Evolutionary conservation across 148 eudicot genomes (phyloP).

Genomic region (Camellia lanceoleosa): DNA sequence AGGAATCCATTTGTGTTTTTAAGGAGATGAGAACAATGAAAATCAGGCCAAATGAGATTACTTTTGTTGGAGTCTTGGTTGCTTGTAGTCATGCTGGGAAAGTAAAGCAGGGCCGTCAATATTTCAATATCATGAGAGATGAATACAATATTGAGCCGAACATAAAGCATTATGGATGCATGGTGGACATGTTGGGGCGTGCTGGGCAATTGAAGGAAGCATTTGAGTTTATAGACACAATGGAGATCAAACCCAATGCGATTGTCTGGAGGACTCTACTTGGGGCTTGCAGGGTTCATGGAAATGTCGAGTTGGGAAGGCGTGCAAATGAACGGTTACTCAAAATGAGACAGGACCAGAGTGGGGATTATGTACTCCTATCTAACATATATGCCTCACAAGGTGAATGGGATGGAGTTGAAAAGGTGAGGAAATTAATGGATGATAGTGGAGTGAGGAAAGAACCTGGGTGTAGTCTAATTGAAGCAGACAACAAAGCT

Average conservation of each 20-base stretch:
- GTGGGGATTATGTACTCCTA: conserved; percentile 59
- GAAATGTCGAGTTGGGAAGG: conserved; percentile 51
- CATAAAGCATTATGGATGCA: conserved; percentile 54
- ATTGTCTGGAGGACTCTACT: conserved; percentile 61
- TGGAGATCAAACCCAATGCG: conserved; percentile 56
- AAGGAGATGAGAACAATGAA: conserved; percentile 39
- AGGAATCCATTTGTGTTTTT: conserved; percentile 36
- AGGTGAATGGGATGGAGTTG: conserved; percentile 54
- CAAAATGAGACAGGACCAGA: conserved; percentile 38
- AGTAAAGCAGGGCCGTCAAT: conserved; percentile 45
- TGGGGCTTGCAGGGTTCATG: conserved; percentile 51
- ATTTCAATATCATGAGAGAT: conserved; percentile 40
- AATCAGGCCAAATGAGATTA: conserved; percentile 44
- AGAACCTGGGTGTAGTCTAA: conserved; percentile 46
- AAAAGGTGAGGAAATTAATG: conserved; percentile 47
- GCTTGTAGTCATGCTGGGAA: conserved; percentile 62
- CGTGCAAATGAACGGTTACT: conserved; percentile 48
- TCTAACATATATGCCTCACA: conserved; percentile 61
- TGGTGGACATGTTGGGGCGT: conserved; percentile 61
- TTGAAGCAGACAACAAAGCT: conserved; percentile 27
- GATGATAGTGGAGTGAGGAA: conserved; percentile 52
- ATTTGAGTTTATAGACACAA: conserved; percentile 41
- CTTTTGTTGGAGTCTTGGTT: conserved; percentile 46
- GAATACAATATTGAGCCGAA: conserved; percentile 44
- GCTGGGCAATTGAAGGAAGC: conserved; percentile 51